Evolutionary conservation across 2,329 filamentous ascomycete species (phyloP).

Genomic region (Paecilomyces variotii): DNA sequence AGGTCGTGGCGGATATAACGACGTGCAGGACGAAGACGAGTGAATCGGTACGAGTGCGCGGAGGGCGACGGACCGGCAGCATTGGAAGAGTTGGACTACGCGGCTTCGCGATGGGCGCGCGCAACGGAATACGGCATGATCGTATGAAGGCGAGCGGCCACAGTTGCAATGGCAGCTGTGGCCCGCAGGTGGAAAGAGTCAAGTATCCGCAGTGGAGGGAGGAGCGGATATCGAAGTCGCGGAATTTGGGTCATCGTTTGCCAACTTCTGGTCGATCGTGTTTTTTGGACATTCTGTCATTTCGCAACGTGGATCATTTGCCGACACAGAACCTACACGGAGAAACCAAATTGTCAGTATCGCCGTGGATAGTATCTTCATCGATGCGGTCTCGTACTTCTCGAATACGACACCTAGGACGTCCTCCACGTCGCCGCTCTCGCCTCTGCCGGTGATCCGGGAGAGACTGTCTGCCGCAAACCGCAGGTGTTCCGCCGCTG

Average conservation of each 20-base stretch:
- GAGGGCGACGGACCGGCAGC: background rate
- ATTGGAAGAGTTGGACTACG: background rate
- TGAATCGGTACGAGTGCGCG: background rate
- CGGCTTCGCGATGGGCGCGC: background rate
- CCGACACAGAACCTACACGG: constrained; percentile 48
- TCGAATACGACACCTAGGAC: constrained; percentile 96
- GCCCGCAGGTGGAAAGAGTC: background rate
- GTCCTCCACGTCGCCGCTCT: constrained; percentile 85
- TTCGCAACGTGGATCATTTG: constrained; percentile 30
- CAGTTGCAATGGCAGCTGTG: background rate
- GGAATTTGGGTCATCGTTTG: background rate
- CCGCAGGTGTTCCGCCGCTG: constrained; percentile 82
- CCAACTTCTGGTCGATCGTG: background rate
- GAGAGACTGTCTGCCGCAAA: constrained; percentile 73
- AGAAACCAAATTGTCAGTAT: constrained; percentile 9
- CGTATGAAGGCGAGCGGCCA: constrained; percentile 4
- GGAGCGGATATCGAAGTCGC: background rate
- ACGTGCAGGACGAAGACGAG: constrained; percentile 12
- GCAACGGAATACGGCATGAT: background rate
- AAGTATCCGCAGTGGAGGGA: background rate
- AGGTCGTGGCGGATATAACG: constrained; percentile 28
- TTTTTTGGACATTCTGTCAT: background rate
- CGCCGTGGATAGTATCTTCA: constrained; percentile 4
- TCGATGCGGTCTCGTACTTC: constrained; percentile 57
- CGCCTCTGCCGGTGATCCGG: constrained; percentile 77